Evolutionary conservation across 441 rosid genomes (phyloP), one percentile per base, ranked within the genome.

Genomic region (Kokia cookei): DNA sequence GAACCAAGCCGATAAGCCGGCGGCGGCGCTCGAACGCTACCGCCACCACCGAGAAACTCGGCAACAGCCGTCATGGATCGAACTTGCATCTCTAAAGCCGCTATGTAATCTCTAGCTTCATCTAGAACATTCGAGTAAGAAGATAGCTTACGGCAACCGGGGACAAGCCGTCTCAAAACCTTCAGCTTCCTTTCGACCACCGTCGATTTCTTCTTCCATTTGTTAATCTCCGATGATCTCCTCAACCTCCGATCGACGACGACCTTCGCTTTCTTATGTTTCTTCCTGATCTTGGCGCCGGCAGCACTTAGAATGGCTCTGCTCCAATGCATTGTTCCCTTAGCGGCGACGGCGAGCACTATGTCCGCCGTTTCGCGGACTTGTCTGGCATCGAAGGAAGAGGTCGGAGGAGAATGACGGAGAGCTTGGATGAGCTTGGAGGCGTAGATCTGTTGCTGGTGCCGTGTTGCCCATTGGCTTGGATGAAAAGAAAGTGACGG

Each of bases 81-180:
- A 7, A 88, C 85, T 70, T 88, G 90, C 92, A 88, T 88, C 87
- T 86, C 85, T 69, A 88, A 43, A 54, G 93, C 93, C 7, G 90
- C 84, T 62, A 89, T 84, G 70, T 87, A 90, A 80, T 90, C 92
- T 1, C 82, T 83, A 13, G 91, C 81, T 75, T 90, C 94, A 50
- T 85, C 91, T 42, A 90, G 82, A 78, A 90, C 82, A 54, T 69
- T 85, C 48, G 87, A 72, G 11, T 79, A 78, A n/a, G 89, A 78
- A n/a, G 89, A 59, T 10, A 83, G 55, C 65, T 85, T 87, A 80
- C 86, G 77, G 85, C 92, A 88, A 50, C 94, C 94, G 40, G 94
- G 94, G 65, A 90, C 82, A 74, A 90, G 75, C 37, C 84, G 82
- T 65, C 89, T 55, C 7, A 88, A 80, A 35, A 78, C 78, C 65